Percentiles rank a stretch among this genome's conserved stretches.
Conservation (phyloP, 2,329 filamentous ascomycete species). For the Fusarium buxicola region DNA sequence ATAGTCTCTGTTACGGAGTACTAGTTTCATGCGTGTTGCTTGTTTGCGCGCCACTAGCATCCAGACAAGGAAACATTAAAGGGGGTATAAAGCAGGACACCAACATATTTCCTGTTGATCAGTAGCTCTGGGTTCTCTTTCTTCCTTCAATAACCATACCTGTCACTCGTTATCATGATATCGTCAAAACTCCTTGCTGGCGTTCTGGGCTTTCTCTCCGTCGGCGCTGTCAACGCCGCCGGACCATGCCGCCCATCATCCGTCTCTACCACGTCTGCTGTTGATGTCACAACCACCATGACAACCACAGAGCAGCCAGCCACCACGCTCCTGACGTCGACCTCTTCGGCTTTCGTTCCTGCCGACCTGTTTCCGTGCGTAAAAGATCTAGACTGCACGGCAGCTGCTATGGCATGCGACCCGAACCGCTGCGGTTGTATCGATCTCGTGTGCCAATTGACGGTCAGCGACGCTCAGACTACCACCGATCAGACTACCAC, state of each 20-base stretch:
- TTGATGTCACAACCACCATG: neutral
- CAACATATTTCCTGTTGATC: too few relatives aligned
- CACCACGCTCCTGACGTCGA: neutral
- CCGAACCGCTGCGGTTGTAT: conserved; percentile 8
- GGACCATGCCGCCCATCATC: conserved; percentile 12
- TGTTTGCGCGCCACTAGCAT: too few relatives aligned
- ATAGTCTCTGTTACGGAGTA: too few relatives aligned
- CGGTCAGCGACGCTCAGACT: too few relatives aligned
- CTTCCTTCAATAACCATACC: too few relatives aligned
- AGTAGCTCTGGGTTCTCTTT: too few relatives aligned
- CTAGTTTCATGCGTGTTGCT: too few relatives aligned
- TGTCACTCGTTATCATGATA: conserved; percentile 10
- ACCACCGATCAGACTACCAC: too few relatives aligned
- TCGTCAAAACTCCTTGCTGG: conserved; percentile 1
- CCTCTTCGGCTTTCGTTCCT: neutral
- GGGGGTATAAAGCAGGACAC: too few relatives aligned
- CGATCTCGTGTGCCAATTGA: neutral
- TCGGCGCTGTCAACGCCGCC: conserved; percentile 3
- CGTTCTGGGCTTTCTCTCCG: conserved; percentile 1
- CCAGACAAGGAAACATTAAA: too few relatives aligned
- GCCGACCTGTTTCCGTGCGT: conserved; percentile 12
- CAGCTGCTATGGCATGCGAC: neutral
- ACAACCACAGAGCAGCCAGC: neutral
- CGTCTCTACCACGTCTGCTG: neutral
- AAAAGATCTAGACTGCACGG: neutral